These are phyloP conservation scores for Solanum commersonii DNA, from an alignment of 257 asterid species.

Conservation along the genomic window DNA sequence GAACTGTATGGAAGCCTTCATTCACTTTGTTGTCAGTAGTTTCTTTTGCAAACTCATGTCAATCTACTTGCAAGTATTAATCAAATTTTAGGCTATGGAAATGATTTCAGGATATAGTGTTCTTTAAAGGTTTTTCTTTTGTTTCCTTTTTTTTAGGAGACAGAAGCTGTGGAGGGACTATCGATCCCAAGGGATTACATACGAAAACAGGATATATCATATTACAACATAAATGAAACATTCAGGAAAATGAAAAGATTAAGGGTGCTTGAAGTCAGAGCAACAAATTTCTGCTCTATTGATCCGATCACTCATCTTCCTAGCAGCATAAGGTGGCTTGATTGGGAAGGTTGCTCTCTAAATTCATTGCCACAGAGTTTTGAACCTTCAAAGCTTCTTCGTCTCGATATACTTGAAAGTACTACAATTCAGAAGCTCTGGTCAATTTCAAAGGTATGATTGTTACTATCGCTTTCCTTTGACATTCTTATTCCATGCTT, in stretches of 20 bases:
- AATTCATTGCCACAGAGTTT: not conserved
- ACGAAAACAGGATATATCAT: not conserved
- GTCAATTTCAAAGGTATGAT: not conserved
- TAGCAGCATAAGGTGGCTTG: not conserved
- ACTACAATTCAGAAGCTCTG: not conserved
- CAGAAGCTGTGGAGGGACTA: not conserved
- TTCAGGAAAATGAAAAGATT: not conserved
- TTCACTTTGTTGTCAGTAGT: not conserved
- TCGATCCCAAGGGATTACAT: not conserved
- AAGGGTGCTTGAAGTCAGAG: not conserved
- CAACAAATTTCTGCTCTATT: not conserved
- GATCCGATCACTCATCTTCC: not conserved
- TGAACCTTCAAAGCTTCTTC: conserved; percentile 1
- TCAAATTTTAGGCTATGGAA: not conserved
- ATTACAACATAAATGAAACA: not conserved
- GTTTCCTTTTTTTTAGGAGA: not conserved
- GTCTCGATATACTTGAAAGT: not conserved
- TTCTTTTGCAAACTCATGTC: not conserved
- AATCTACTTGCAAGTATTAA: not conserved
- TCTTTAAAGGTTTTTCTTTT: not conserved
- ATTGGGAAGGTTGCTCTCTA: not conserved
- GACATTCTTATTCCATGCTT: not conserved
- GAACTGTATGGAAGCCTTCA: not conserved
- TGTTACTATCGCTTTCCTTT: not conserved
- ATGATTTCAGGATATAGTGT: not conserved